Evolutionary conservation across 257 asterid species (phyloP), one percentile per base, ranked within the genome.

Genomic region (Plantago ovata): DNA sequence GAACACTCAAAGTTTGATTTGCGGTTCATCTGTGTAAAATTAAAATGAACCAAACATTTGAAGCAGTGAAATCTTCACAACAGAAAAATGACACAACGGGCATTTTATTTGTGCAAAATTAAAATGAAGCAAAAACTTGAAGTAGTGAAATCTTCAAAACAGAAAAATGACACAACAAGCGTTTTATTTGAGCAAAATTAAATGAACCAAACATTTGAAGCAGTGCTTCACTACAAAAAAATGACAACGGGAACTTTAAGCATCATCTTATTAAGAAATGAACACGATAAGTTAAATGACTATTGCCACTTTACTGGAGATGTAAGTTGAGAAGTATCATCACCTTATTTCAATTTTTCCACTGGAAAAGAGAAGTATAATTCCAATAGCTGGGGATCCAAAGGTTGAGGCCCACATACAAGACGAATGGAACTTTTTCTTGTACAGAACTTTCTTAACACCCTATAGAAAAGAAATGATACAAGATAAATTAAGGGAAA

Each of bases 331-430:
- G 42, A 67, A 58, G 7, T 19, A 22, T 13, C n/a, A 53, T 53
- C 53, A 91, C 98, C 96, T 80, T 56, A 88, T 85, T 80, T 92
- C 94, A 61, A 92, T 70, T 65, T 82, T 88, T 32, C 98, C 98
- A 59, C 69, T 68, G 33, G 90, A 57, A 62, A 88, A 88, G 50
- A 92, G 84, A 74, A 92, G 96, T 61, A 79, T 33, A 32, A 92
- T 77, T 57, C 91, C 95, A 13, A 64, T 64, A 48, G 57, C 83
- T 6, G 87, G 90, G 53, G 79, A 65, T 62, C 80, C 84, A 59
- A 88, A 78, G 55, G 87, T 79, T 43, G 96, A 92, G 23, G 96
- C 98, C 77, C 89, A 80, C 65, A 76, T 81, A 70, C 94, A 88
- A 52, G 94, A 62, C 52, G 92, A 83, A 67, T 72, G 79, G 53